Percentiles rank a stretch among this genome's conserved stretches.
phyloP scores from a whole-genome alignment of 140 eudicot species.

The Stevia rebaudiana region DNA sequence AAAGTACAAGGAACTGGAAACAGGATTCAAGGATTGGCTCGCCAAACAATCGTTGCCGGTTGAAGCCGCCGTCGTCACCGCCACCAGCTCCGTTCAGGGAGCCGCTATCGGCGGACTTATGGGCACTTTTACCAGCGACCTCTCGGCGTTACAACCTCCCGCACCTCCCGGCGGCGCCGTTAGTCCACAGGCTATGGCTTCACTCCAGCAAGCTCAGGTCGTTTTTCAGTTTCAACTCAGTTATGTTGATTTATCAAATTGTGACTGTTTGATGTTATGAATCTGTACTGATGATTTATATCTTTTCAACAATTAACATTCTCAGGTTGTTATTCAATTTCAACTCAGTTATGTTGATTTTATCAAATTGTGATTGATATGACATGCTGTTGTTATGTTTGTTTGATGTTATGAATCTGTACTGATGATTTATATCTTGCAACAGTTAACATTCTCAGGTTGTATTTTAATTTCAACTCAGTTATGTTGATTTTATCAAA shows the following conservation, averaged over 20 bases:
- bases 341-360: not conserved
- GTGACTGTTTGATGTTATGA: not conserved
- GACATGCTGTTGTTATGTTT: too few species aligned
- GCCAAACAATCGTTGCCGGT: slow-evolving; percentile 56
- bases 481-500: not conserved
- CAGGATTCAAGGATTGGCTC: slow-evolving; percentile 43
- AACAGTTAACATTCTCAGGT: slow-evolving; percentile 42
- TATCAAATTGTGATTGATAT: not conserved
- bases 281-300: not conserved
- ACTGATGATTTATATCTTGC: not conserved
- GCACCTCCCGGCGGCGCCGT: slow-evolving; percentile 35
- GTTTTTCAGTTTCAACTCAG: not conserved
- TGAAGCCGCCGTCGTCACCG: slow-evolving; percentile 58
- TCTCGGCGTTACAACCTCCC: slow-evolving; percentile 30
- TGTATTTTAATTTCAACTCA: not conserved
- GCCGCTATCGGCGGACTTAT: slow-evolving; percentile 61
- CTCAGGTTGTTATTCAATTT: slow-evolving; percentile 33
- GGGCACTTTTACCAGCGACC: slow-evolving; percentile 48
- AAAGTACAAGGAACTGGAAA: slow-evolving; percentile 48
- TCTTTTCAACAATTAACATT: too few species aligned
- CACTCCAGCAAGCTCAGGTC: slow-evolving; percentile 65
- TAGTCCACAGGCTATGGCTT: slow-evolving; percentile 52
- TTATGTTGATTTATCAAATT: not conserved
- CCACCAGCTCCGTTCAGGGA: slow-evolving; percentile 52
- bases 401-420: not conserved